These are phyloP conservation scores for Corylus avellana DNA, from an alignment of 306 rosid genomes.

Conservation along the genomic window DNA sequence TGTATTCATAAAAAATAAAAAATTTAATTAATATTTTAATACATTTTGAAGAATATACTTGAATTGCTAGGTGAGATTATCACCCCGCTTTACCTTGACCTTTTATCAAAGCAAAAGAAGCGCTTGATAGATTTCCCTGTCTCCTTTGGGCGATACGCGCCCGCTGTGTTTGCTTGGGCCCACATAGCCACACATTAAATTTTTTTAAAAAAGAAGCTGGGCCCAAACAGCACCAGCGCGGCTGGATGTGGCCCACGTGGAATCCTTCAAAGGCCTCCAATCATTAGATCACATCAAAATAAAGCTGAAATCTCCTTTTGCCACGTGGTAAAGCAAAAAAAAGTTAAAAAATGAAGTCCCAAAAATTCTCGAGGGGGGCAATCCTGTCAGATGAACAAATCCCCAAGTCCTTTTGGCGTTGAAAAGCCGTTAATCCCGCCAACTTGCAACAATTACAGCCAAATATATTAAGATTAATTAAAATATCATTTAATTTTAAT, in stretches of 20 bases:
- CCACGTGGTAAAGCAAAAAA: constrained; percentile 49
- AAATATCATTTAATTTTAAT: background rate
- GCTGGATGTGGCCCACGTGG: constrained; percentile 54
- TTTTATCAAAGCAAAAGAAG: background rate
- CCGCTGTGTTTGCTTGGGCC: constrained; percentile 3
- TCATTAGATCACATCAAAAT: constrained; percentile 24
- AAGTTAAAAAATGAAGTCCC: background rate
- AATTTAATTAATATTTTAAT: too few relatives aligned
- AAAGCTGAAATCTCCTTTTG: constrained; percentile 13
- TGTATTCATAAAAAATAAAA: too few relatives aligned
- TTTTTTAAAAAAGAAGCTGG: background rate
- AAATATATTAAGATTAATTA: constrained; percentile 8
- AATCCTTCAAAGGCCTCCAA: constrained; percentile 13
- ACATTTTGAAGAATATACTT: background rate
- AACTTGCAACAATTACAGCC: constrained; percentile 39
- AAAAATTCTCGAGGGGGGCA: background rate
- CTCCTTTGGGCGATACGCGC: too few relatives aligned
- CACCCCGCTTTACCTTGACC: background rate
- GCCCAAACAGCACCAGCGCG: constrained; percentile 24
- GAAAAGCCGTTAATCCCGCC: constrained; percentile 85
- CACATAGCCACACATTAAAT: background rate
- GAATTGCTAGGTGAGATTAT: background rate
- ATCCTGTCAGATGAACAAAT: constrained; percentile 20
- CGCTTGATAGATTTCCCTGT: background rate
- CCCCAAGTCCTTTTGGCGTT: constrained; percentile 42